phyloP scores from a whole-genome alignment of 441 rosid genomes.

The Sinapis alba region DNA sequence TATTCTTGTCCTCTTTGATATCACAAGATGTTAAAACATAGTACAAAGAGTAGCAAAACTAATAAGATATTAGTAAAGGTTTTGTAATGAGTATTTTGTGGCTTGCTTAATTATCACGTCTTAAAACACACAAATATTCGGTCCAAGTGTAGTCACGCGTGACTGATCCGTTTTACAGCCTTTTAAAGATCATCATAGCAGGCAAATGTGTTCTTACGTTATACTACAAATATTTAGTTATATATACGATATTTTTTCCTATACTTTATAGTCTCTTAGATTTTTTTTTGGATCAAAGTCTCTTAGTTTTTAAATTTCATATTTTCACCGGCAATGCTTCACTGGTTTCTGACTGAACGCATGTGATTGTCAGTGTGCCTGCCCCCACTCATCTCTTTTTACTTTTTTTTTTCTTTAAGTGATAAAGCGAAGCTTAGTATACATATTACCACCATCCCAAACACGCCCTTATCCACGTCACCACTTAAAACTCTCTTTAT shows the following conservation, averaged over 20 bases:
- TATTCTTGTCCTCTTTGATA: not conserved
- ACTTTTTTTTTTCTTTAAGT: constrained; percentile 20
- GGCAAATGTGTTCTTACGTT: constrained; percentile 23
- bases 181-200: constrained; percentile 1
- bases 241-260: not conserved
- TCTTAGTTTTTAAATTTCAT: constrained; percentile 4
- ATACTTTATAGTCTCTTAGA: not conserved
- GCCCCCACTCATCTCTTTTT: constrained; percentile 44
- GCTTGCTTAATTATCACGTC: constrained; percentile 35
- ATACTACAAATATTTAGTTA: not conserved
- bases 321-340: constrained; percentile 44
- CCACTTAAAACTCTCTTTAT: constrained; percentile 25
- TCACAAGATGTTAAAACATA: not conserved
- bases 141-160: constrained; percentile 32
- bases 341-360: constrained; percentile 67
- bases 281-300: too few relatives aligned
- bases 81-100: constrained; percentile 24
- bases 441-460: constrained; percentile 37
- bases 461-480: constrained; percentile 40
- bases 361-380: constrained; percentile 76
- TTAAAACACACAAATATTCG: constrained; percentile 12
- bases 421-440: constrained; percentile 44
- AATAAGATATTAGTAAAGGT: not conserved
- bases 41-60: constrained; percentile 13
- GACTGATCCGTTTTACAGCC: constrained; percentile 29